Evolutionary conservation across 1,284 basidiomycete genomes (phyloP), one percentile per base, ranked within the genome.

Genomic region (Ustilago tritici): DNA sequence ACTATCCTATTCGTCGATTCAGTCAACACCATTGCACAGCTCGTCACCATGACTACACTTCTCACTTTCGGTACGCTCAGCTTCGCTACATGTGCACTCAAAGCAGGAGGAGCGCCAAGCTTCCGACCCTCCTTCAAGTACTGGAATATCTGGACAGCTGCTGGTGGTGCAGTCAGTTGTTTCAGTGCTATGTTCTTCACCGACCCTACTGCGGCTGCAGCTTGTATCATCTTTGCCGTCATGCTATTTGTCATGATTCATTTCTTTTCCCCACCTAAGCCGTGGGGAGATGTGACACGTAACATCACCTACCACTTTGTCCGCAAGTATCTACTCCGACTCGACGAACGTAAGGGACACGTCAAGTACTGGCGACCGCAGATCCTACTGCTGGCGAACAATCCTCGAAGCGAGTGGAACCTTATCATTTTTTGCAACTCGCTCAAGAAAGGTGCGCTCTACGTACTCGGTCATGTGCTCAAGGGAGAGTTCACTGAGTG

Each of bases 311-410:
- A 85, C 65, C 81, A 85, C 66, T 83, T 85, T 66, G 82, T 84
- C 31, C 78, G 84, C 71, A 85, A 85, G 75, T 84, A 85, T 54
- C 77, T 85, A 10, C 75, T 85, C 19, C 80, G 83, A 32, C 76
- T 85, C 41, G 84, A 85, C 64, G 84, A 85, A 59, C 76, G 84
- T 38, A 85, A 85, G 53, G 84, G 82, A 3, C 82, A 84, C 69
- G 84, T 85, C 69, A 85, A 84, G 77, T 84, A 85, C 66, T 85
- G 84, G 84, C 80, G 84, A 4, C 84, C 84, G 4, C 84, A 85
- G 66, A 82, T 85, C 60, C 61, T 85, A 50, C 73, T 85, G 34
- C 69, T 85, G 5, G 83, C 83, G 41, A 85, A 85, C 79, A 83
- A 85, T 40, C 82, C 84, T 19, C 70, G 82, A 46, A 78, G 75